A percentile compares a stretch with the other conserved stretches of the same genome.
Evolutionary conservation across 352 stramenopile genomes (phyloP).

Genomic region (Thraustochytrium striatum): DNA sequence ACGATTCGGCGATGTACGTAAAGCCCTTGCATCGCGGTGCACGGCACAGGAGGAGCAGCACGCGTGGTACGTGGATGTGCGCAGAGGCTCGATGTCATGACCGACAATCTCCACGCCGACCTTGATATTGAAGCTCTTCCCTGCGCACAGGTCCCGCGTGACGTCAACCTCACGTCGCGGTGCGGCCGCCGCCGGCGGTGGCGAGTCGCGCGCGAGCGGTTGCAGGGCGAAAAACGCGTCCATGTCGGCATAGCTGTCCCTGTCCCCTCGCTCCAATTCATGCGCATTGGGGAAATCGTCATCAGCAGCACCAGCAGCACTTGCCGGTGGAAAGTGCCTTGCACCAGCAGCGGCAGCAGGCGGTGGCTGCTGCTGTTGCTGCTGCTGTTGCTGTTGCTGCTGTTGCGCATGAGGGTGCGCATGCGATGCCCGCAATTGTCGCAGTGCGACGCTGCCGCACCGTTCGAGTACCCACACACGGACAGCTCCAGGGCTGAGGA

Average conservation of each 20-base stretch:
- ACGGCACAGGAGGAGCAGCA: constrained; percentile 43
- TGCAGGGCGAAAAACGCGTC: not conserved
- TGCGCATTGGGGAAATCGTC: too few species aligned
- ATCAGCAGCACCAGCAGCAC: too few species aligned
- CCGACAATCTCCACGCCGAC: constrained; percentile 27
- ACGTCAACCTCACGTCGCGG: not conserved
- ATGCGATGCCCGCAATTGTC: constrained; percentile 18
- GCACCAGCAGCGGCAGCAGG: too few species aligned
- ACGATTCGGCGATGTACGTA: constrained; percentile 17
- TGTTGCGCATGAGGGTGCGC: not conserved
- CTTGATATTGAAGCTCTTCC: constrained; percentile 31
- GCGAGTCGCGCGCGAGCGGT: too few species aligned
- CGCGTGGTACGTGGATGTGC: constrained; percentile 35
- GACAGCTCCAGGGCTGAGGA: not conserved
- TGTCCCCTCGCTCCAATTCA: not conserved
- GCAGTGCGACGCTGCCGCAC: not conserved
- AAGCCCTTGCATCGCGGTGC: not conserved
- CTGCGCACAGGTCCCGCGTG: constrained; percentile 5
- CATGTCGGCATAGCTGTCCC: constrained; percentile 8
- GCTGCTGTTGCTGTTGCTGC: not conserved
- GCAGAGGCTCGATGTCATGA: constrained; percentile 32
- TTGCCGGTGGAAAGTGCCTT: too few species aligned
- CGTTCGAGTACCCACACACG: constrained; percentile 20
- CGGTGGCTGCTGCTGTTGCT: not conserved
- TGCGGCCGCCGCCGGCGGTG: not conserved